phyloP scores from a whole-genome alignment of 176 grass and related monocot genomes.

The Metroxylon sagu region DNA sequence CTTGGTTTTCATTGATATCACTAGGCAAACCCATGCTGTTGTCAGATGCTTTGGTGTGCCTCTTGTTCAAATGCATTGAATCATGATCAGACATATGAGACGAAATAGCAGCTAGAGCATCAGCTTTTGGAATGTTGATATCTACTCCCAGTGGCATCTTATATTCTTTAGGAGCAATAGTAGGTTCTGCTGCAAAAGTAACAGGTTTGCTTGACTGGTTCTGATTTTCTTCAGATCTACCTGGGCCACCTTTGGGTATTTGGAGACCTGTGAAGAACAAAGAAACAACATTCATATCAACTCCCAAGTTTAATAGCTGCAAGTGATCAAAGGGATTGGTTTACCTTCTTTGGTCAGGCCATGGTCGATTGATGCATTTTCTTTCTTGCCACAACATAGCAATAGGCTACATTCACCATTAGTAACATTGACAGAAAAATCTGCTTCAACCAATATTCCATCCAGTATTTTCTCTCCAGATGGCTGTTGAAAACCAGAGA shows the following conservation, averaged over 20 bases:
- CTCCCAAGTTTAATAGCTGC: too few species aligned
- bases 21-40: background rate
- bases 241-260: too few species aligned
- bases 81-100: background rate
- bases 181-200: conserved; percentile 1
- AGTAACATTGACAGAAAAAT: background rate
- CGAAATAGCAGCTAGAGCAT: background rate
- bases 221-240: too few species aligned
- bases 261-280: too few species aligned
- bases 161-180: background rate
- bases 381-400: too few species aligned
- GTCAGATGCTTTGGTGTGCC: background rate
- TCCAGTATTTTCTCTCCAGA: background rate
- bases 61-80: background rate
- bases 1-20: background rate
- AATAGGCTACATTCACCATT: background rate
- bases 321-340: too few species aligned
- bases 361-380: too few species aligned
- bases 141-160: background rate
- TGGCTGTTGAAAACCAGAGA: background rate
- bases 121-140: background rate
- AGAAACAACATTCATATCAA: too few species aligned
- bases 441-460: background rate
- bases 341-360: too few species aligned
- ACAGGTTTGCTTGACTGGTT: too few species aligned